These are phyloP conservation scores for Cornus kousa DNA, from an alignment of 148 eudicot genomes.

Conservation along the genomic window DNA sequence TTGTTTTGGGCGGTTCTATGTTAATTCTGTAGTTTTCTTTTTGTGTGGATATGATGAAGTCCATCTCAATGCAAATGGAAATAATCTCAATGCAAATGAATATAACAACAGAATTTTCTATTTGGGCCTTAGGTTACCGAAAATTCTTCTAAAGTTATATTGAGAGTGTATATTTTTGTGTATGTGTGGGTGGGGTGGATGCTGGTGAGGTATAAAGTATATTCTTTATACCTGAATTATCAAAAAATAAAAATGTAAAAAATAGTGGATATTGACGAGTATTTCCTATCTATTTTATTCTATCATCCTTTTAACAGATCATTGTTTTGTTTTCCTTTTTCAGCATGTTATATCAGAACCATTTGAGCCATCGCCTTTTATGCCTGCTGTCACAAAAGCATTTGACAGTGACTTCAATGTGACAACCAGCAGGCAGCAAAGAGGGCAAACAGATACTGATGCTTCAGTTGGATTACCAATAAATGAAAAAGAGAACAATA, in stretches of 20 bases:
- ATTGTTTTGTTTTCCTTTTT: slow-evolving; percentile 16
- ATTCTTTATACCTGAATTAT: no score
- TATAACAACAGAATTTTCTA: not conserved
- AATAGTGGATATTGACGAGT: not conserved
- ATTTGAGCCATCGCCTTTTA: slow-evolving; percentile 85
- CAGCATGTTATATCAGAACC: slow-evolving; percentile 94
- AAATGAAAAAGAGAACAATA: slow-evolving; percentile 55
- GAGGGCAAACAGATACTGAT: slow-evolving; percentile 58
- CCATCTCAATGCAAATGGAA: not conserved
- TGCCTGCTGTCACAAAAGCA: slow-evolving; percentile 61
- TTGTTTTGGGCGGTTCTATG: not conserved
- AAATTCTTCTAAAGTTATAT: not conserved
- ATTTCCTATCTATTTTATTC: not conserved
- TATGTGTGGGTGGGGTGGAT: not conserved
- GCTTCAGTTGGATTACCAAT: slow-evolving; percentile 40
- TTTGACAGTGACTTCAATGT: slow-evolving; percentile 50
- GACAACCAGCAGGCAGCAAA: slow-evolving; percentile 46
- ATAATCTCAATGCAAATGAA: not conserved
- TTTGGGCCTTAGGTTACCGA: not conserved
- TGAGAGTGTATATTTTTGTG: not conserved
- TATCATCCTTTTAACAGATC: not conserved
- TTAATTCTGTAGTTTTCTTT: not conserved
- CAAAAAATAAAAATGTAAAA: no score
- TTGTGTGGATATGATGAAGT: no score
- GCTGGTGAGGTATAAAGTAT: not conserved